A percentile compares a stretch with the other conserved stretches of the same genome.
Evolutionary conservation across 345 rosid genomes (phyloP).

Genomic region (Citrus mangshanensis): DNA sequence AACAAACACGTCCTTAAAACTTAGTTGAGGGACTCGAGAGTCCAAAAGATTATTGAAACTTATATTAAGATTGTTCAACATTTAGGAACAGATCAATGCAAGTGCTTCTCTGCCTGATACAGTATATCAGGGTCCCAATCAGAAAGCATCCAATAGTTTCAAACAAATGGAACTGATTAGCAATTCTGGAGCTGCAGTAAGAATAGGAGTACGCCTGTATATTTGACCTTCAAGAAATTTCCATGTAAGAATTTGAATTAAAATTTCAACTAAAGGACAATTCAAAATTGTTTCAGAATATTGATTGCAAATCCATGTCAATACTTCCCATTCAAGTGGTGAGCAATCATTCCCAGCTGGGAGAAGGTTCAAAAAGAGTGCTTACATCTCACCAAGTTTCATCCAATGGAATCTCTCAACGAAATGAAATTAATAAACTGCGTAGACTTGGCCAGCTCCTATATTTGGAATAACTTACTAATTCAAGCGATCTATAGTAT

Average conservation of each 20-base stretch:
- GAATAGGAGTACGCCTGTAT: neutral
- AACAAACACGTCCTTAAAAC: neutral
- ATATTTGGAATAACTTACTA: neutral
- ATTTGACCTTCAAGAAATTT: neutral
- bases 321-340: neutral
- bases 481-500: neutral
- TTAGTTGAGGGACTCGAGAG: neutral
- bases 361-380: no score
- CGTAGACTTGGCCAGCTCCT: neutral
- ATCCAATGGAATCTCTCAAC: no score
- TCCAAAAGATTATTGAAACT: neutral
- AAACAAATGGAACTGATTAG: neutral
- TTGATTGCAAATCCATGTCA: neutral
- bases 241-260: neutral
- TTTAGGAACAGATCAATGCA: neutral
- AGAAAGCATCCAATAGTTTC: neutral
- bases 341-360: neutral
- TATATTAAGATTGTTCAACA: no score
- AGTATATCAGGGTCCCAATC: slow-evolving; percentile 1
- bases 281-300: neutral
- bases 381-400: no score
- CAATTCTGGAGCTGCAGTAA: neutral
- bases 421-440: no score
- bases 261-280: neutral
- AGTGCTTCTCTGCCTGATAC: neutral